Evolutionary conservation across 2,329 filamentous ascomycete species (phyloP), one percentile per base, ranked within the genome.

Genomic region (Chaetomiaceae sp.): DNA sequence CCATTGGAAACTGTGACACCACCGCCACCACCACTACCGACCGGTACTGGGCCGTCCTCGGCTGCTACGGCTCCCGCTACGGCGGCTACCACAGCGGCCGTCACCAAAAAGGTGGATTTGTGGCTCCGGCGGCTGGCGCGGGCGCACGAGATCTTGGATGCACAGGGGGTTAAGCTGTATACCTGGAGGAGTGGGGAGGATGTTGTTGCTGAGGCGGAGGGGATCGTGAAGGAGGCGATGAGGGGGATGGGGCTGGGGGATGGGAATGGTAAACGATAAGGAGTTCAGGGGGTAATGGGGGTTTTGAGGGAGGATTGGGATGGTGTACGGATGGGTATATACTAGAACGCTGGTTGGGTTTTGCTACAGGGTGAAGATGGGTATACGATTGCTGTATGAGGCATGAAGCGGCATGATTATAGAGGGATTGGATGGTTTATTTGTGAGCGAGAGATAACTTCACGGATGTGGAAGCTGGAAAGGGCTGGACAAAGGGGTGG

Each of bases 111-210:
- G 59, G 74, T 90, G 51, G 84, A 86, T 55, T 65, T 90, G 44
- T 94, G 88, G 89, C 75, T 78, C 57, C 78, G 84, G 52, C 73
- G 89, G 37, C 81, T 88, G 72, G 78, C 78, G 38, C 73, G 81
- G 40, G 88, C 88, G 3, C 82, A 87, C 58, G 73, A 75, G 38
- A 69, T 73, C 36, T 74, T 92, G 9, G 80, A 81, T n/a, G 72
- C 75, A 5, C 73, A 83, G 36, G 85, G 85, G 4, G 85, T 94
- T 1, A 72, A 78, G 59, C 66, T 94, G 33, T 82, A 87, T 58
- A 89, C 80, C 19, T 94, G 89, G 89, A 77, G 86, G 38, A 79
- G 78, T 11, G 89, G 89, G 0, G 74, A 77, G 25, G 89, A 94
- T 71, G 85, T 89, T 7, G 75, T 82, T 52, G 74, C 75, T 1